Conservation (phyloP, 805 yeast genomes). For the Candida silvicultrix region DNA sequence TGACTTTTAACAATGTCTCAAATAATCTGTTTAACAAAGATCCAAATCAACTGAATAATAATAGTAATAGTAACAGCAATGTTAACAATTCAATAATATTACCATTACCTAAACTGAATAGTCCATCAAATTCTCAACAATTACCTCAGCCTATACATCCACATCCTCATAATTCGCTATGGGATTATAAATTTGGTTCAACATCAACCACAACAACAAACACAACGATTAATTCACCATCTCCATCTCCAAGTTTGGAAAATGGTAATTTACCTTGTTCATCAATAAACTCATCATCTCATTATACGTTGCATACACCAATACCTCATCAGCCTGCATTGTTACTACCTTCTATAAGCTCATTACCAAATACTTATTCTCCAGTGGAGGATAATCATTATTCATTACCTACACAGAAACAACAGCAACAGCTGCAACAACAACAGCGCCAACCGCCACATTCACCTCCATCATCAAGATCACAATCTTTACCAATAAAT, state of each 20-base stretch:
- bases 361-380: constrained; percentile 7
- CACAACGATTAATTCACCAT: not conserved
- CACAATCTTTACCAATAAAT: not conserved
- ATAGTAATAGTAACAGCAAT: not conserved
- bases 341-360: not conserved
- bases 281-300: no score
- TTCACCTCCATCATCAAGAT: constrained; percentile 1
- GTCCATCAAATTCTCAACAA: not conserved
- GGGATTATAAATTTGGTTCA: not conserved
- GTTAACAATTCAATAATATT: not conserved
- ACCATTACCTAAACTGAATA: not conserved
- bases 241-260: not conserved
- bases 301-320: not conserved
- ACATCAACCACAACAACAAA: not conserved
- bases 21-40: not conserved
- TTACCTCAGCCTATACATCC: constrained; percentile 4
- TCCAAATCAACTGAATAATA: not conserved
- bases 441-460: not conserved
- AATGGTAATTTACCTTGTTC: no score
- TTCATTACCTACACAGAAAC: not conserved
- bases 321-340: not conserved
- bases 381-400: constrained; percentile 1
- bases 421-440: not conserved
- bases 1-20: not conserved
- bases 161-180: not conserved